A percentile compares a stretch with the other conserved stretches of the same genome.
Evolutionary conservation across 2,329 filamentous ascomycete species (phyloP).

Genomic region (Raffaelea arxii): DNA sequence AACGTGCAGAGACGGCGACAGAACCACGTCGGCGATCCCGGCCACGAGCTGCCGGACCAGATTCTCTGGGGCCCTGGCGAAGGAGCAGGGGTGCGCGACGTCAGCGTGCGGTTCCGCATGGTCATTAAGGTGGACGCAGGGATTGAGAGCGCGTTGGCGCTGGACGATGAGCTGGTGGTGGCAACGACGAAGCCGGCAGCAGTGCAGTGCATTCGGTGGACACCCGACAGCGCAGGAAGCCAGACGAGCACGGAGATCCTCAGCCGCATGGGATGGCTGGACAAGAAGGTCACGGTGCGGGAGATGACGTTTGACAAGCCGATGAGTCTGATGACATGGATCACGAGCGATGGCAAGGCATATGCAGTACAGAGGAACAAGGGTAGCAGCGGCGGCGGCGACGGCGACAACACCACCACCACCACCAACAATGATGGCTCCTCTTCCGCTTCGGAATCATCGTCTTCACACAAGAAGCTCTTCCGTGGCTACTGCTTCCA

Average conservation of each 20-base stretch:
- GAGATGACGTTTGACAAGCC: constrained; percentile 92
- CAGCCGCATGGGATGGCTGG: constrained; percentile 76
- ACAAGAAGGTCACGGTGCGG: constrained; percentile 63
- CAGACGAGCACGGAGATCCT: constrained; percentile 89
- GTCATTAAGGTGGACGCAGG: constrained; percentile 97
- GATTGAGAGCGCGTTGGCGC: constrained; percentile 74
- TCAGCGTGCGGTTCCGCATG: constrained; percentile 89
- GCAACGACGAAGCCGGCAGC: constrained; percentile 85
- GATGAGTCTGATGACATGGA: constrained; percentile 93
- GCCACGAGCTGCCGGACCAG: constrained; percentile 46
- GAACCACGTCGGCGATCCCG: constrained; percentile 48
- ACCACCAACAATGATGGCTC: background rate
- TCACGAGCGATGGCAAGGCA: constrained; percentile 75
- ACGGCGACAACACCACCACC: constrained; percentile 2
- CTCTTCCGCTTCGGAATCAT: constrained; percentile 15
- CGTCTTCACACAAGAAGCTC: constrained; percentile 45
- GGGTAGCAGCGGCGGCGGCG: constrained; percentile 15
- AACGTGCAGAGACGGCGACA: constrained; percentile 54
- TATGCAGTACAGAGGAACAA: constrained; percentile 74
- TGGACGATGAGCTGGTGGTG: constrained; percentile 88
- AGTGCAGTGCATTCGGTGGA: constrained; percentile 96
- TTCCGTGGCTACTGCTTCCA: constrained; percentile 94
- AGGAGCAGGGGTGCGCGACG: constrained; percentile 70
- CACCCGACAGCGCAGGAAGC: constrained; percentile 66
- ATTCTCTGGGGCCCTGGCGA: constrained; percentile 71